Conservation (phyloP, 768 basidiomycete genomes). For the Mycena alexandri region DNA sequence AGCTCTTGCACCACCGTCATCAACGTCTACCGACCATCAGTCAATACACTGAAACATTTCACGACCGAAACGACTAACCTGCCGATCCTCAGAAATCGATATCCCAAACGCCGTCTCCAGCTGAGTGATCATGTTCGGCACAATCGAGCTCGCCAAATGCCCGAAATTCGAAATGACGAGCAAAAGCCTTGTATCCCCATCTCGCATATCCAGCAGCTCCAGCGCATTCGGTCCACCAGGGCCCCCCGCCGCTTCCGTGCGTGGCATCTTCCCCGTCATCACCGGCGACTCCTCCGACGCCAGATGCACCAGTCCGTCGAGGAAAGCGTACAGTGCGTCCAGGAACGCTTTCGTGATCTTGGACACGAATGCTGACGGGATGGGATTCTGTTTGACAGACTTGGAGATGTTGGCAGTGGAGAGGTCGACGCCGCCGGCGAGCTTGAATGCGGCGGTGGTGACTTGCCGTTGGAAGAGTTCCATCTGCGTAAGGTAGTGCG, state of each 20-base stretch:
- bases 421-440: conserved; percentile 82
- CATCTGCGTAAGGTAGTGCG: conserved; percentile 81
- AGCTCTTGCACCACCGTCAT: conserved; percentile 84
- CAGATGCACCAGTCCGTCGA: conserved; percentile 87
- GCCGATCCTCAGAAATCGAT: conserved; percentile 78
- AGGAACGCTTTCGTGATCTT: conserved; percentile 90
- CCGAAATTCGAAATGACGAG: conserved; percentile 92
- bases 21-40: conserved; percentile 64
- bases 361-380: conserved; percentile 72
- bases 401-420: conserved; percentile 56
- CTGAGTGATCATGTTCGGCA: conserved; percentile 85
- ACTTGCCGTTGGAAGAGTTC: conserved; percentile 86
- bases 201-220: conserved; percentile 70
- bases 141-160: conserved; percentile 74
- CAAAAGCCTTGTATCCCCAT: conserved; percentile 83
- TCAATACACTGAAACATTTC: conserved; percentile 20
- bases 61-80: conserved; percentile 54
- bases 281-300: conserved; percentile 78
- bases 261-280: conserved; percentile 52
- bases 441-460: conserved; percentile 80
- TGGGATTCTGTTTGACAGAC: conserved; percentile 67
- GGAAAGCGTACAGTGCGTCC: conserved; percentile 85
- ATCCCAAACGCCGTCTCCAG: conserved; percentile 83
- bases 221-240: conserved; percentile 61
- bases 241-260: conserved; percentile 45